Evolutionary conservation across 129 eudicot genomes (phyloP).

Genomic region (Oenanthe sinensis): DNA sequence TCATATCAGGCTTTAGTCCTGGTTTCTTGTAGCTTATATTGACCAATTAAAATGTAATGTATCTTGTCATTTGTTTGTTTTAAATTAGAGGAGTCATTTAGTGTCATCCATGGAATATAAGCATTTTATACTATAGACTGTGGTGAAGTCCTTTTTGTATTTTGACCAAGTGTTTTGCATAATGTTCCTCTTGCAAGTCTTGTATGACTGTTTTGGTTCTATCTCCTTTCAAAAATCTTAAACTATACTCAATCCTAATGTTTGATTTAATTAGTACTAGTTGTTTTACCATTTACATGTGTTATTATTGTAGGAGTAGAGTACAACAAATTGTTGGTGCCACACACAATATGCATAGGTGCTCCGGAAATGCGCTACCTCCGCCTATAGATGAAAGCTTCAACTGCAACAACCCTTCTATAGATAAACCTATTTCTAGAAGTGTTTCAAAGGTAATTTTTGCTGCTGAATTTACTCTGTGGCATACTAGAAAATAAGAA

Average conservation of each 20-base stretch:
- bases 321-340: constrained; percentile 77
- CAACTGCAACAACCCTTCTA: constrained; percentile 17
- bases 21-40: background rate
- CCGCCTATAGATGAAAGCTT: constrained; percentile 45
- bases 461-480: constrained; percentile 11
- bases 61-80: background rate
- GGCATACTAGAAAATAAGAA: background rate
- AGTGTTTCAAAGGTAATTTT: constrained; percentile 36
- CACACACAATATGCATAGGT: constrained; percentile 36
- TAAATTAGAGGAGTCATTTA: background rate
- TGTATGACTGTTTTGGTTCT: background rate
- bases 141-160: background rate
- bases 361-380: constrained; percentile 65
- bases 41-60: background rate
- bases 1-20: background rate
- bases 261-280: constrained; percentile 2
- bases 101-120: background rate
- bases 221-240: background rate
- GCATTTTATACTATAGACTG: background rate
- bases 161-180: background rate
- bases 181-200: background rate
- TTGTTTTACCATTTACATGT: constrained; percentile 3
- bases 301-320: constrained; percentile 44
- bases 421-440: constrained; percentile 30
- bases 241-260: background rate